Evolutionary conservation across 305 asterid genomes (phyloP), one percentile per base, ranked within the genome.

Genomic region (Striga hermonthica): DNA sequence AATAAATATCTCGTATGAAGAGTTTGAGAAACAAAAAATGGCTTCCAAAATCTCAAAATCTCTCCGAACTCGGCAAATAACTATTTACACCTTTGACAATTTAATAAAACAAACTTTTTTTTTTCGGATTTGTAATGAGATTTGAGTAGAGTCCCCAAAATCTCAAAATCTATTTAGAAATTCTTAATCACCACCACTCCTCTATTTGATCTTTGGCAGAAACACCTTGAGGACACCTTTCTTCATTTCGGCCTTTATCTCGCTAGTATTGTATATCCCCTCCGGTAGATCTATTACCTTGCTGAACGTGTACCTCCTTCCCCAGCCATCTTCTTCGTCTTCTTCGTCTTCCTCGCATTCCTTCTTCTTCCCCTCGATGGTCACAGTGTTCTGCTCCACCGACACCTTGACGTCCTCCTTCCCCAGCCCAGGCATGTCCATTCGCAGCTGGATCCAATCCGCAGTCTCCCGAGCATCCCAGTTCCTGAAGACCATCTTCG

Each of bases 241-340:
- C 70, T 81, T 88, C 96, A 89, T 86, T 84, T 86, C 96, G 0
- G 96, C 95, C 49, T 83, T 86, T 0, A 87, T 84, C 35, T 63
- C 89, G 43, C 66, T 79, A 0, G 71, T 50, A 74, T 75, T 79
- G 74, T 76, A 81, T 1, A 76, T 71, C 55, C 53, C 74, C 63
- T 72, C 78, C 4, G 86, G 91, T 0, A 85, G 78, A 67, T 79
- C 88, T 5, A 85, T 77, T 71, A 86, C 68, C 63, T 84, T 77
- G 0, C 74, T 41, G 73, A 64, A 81, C 31, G 31, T 22, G 31
- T 22, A 22, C 31, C 31, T 22, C 64, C 79, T 75, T 52, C 79
- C 14, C 9, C 76, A 78, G 0, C 16, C 56, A 5, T 70, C 91
- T 0, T 76, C 85, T 4, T 72, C 86, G 1, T 74, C 85, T 7